Evolutionary conservation across 805 yeast species (phyloP).

Genomic region (Ogataea methanolica): DNA sequence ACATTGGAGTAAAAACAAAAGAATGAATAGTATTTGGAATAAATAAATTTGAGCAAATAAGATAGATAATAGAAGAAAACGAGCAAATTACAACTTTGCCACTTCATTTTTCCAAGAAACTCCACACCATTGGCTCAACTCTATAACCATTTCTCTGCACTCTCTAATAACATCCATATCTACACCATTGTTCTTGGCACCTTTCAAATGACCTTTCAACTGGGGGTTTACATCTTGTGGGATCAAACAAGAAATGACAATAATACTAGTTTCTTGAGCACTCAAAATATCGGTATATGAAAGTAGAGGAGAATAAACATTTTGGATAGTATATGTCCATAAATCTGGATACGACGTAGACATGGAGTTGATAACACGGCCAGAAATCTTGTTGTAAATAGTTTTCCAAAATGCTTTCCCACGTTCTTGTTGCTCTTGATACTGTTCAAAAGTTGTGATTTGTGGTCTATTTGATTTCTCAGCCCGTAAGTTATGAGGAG

Average conservation of each 20-base stretch:
- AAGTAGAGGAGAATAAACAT: conserved; percentile 75
- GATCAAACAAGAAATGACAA: conserved; percentile 72
- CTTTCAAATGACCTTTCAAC: conserved; percentile 82
- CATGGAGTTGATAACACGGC: conserved; percentile 64
- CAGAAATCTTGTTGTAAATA: conserved; percentile 71
- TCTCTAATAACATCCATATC: conserved; percentile 56
- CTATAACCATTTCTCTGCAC: conserved; percentile 57
- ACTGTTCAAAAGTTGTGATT: conserved; percentile 13
- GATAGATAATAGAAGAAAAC: background rate
- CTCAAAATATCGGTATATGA: conserved; percentile 60
- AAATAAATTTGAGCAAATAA: background rate
- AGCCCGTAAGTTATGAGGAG: conserved; percentile 47
- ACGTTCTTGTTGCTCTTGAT: conserved; percentile 24
- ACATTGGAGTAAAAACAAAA: too few species aligned
- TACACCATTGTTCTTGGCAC: conserved; percentile 79
- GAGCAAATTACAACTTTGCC: conserved; percentile 40
- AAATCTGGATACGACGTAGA: conserved; percentile 78
- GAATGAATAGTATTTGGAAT: background rate
- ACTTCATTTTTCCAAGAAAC: conserved; percentile 53
- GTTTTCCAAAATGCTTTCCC: conserved; percentile 70
- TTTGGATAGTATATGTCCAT: conserved; percentile 65
- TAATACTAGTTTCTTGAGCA: conserved; percentile 69
- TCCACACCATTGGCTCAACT: conserved; percentile 72
- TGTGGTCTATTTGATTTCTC: conserved; percentile 11
- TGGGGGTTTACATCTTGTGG: conserved; percentile 96